Evolutionary conservation across 2,329 filamentous ascomycete species (phyloP), one percentile per base, ranked within the genome.

Genomic region (Colletotrichum cereale): DNA sequence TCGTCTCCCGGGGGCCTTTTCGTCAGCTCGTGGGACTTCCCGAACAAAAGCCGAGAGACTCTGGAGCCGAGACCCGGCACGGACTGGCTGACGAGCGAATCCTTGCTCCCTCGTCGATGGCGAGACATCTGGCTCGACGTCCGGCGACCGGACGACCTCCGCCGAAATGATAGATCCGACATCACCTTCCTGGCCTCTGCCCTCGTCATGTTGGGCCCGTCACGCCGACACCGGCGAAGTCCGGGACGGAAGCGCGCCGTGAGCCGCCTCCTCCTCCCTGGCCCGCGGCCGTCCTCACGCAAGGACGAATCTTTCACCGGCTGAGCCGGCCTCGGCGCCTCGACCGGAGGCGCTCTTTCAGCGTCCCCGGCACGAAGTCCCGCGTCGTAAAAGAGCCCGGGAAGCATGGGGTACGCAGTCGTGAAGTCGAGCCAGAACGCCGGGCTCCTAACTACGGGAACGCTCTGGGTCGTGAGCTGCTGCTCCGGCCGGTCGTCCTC

Each of bases 401-500:
- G 44, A 0, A 71, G 63, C 4, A 66, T 57, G 0, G 73, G 72
- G 36, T 75, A 58, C 8, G 52, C 60, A 2, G n/a, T 29, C 0
- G 66, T 66, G 53, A 79, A 79, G 0, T 68, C 58, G n/a, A 52
- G 26, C 76, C 75, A 77, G 52, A 79, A 79, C 5, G 42, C 24
- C 1, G 57, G 52, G 7, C 74, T 53, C 24, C 73, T 31, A 2
- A 77, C 58, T 5, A 67, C 57, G 16, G 76, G 72, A 1, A 73
- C 70, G 2, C 52, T 67, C n/a, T 60, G 50, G 4, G 34, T n/a
- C 3, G 60, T 66, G 42, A 77, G 65, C 18, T 50, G 48, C 42
- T 79, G 74, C 29, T 78, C 76, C 1, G 62, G 31, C 1, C 65
- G 63, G 4, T 66, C 60, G 6, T 76, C 61, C 18, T 73, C 62